Percentiles rank a stretch among this genome's conserved stretches.
Conservation (phyloP, 2,329 filamentous ascomycete species). For the Cercospora nicotianae region DNA sequence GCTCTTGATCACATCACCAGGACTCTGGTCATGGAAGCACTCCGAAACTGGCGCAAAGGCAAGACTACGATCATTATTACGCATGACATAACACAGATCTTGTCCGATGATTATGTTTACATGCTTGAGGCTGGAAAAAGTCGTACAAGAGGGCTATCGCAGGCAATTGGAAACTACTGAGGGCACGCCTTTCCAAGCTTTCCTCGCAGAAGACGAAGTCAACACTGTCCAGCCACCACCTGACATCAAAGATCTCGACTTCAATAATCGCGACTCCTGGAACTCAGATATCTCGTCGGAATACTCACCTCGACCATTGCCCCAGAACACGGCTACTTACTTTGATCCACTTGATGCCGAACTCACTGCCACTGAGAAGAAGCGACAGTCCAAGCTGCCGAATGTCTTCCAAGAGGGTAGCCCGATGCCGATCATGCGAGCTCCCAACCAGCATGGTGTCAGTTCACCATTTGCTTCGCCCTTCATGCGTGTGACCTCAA, state of each 20-base stretch:
- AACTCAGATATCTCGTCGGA: constrained; percentile 12
- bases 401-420: constrained; percentile 32
- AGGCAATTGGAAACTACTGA: constrained; percentile 51
- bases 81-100: constrained; percentile 79
- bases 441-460: constrained; percentile 18
- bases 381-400: constrained; percentile 31
- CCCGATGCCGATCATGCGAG: constrained; percentile 30
- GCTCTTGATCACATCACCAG: constrained; percentile 76
- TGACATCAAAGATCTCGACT: constrained; percentile 22
- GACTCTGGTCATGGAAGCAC: constrained; percentile 67
- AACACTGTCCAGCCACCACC: constrained; percentile 23
- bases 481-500: constrained; percentile 23
- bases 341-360: constrained; percentile 34
- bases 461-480: constrained; percentile 30
- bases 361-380: constrained; percentile 33
- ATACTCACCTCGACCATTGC: not conserved
- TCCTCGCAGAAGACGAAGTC: constrained; percentile 29
- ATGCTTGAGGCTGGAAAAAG: constrained; percentile 67
- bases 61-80: constrained; percentile 94
- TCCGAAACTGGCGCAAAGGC: constrained; percentile 72
- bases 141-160: constrained; percentile 69
- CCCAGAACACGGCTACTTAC: constrained; percentile 10
- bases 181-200: constrained; percentile 37
- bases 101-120: constrained; percentile 72
- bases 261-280: constrained; percentile 4